Conservation (phyloP, 257 asterid genomes). For the Solanum bukasovii region DNA sequence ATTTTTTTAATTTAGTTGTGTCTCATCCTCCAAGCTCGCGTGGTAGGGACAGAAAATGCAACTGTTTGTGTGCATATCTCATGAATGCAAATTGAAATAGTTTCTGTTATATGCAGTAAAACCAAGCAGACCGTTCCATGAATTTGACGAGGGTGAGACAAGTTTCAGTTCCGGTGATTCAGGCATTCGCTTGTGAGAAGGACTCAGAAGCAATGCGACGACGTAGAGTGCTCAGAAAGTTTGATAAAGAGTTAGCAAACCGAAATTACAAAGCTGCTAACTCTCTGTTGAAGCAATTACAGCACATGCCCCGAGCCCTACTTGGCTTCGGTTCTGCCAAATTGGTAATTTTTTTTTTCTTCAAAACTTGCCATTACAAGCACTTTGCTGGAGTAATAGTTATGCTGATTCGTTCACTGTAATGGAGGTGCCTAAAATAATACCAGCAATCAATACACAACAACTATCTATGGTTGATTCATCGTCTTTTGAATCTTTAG, state of each 20-base stretch:
- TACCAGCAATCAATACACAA: not conserved
- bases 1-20: no score
- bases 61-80: not conserved
- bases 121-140: not conserved
- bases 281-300: conserved; percentile 47
- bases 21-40: not conserved
- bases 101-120: not conserved
- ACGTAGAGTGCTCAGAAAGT: conserved; percentile 36
- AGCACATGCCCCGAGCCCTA: conserved; percentile 42
- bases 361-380: not conserved
- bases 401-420: not conserved
- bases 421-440: conserved; percentile 24
- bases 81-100: not conserved
- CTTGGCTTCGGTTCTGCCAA: conserved; percentile 49
- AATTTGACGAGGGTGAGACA: not conserved
- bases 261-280: conserved; percentile 55
- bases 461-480: conserved; percentile 1
- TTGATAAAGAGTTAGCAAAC: conserved; percentile 45
- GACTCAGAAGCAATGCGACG: conserved; percentile 22
- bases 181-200: not conserved
- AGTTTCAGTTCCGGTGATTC: not conserved
- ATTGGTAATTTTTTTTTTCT: conserved; percentile 20
- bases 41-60: not conserved
- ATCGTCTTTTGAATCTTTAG: conserved; percentile 3
- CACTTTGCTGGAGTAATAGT: not conserved